Percentiles rank a stretch among this genome's conserved stretches.
phyloP scores from a whole-genome alignment of 2,329 filamentous ascomycete genomes.

The Fusarium haematococcum region DNA sequence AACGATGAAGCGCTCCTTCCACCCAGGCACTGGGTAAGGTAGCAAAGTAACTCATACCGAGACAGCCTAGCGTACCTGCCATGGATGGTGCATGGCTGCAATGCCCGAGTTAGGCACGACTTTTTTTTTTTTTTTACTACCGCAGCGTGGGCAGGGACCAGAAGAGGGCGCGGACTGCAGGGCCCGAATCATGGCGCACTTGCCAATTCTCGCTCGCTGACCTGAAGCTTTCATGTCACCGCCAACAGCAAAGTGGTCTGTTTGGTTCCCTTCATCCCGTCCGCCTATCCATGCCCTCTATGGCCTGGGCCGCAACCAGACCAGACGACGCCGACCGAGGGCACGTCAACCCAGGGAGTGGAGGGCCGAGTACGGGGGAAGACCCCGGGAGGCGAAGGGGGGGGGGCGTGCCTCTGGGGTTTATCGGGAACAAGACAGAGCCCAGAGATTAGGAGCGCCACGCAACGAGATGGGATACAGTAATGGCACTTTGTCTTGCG shows the following conservation, averaged over 20 bases:
- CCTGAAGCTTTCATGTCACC: slow-evolving; percentile 44
- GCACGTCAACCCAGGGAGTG: not conserved
- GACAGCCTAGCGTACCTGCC: slow-evolving; percentile 7
- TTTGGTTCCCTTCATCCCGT: slow-evolving; percentile 7
- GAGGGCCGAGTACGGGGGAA: slow-evolving; percentile 2
- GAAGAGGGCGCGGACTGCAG: slow-evolving; percentile 19
- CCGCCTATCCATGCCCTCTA: slow-evolving; percentile 6
- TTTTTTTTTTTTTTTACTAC: not conserved
- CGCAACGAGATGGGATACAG: slow-evolving; percentile 39
- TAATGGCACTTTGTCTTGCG: slow-evolving; percentile 21
- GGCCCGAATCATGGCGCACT: slow-evolving; percentile 16
- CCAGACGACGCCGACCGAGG: slow-evolving; percentile 2
- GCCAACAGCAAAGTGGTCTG: slow-evolving; percentile 24
- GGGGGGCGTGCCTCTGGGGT: slow-evolving; percentile 32
- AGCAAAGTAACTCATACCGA: not conserved
- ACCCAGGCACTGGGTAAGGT: not conserved
- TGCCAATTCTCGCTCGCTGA: slow-evolving; percentile 17
- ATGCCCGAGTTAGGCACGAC: not conserved
- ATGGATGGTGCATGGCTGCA: slow-evolving; percentile 4
- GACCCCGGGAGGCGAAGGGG: slow-evolving; percentile 6
- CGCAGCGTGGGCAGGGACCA: slow-evolving; percentile 15
- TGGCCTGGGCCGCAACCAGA: slow-evolving; percentile 7
- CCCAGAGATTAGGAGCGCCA: slow-evolving; percentile 35
- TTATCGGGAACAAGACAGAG: slow-evolving; percentile 36
- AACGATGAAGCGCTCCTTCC: not conserved